Conservation (phyloP, 1,284 basidiomycete species). For the Sanghuangporus baumii region DNA sequence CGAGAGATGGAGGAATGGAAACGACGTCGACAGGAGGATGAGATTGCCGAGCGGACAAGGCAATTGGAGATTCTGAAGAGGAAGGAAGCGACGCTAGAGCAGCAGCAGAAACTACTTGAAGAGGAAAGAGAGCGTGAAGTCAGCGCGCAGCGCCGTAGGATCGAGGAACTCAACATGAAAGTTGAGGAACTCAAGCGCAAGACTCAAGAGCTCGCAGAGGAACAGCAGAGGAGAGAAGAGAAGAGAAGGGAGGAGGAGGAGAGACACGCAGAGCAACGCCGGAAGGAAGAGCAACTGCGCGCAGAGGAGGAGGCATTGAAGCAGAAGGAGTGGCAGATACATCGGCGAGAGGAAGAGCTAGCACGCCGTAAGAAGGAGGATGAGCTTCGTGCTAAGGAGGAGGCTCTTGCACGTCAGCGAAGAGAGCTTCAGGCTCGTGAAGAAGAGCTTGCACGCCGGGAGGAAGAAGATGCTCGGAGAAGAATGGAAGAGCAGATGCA, state of each 20-base stretch:
- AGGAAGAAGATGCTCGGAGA: constrained; percentile 11
- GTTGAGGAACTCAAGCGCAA: constrained; percentile 2
- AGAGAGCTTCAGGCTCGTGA: constrained; percentile 10
- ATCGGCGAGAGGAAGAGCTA: constrained; percentile 10
- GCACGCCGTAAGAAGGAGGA: constrained; percentile 5
- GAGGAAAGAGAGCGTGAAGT: neutral
- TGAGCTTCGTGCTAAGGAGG: constrained; percentile 9
- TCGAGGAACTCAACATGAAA: neutral
- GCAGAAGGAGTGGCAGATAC: constrained; percentile 4
- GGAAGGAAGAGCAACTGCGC: constrained; percentile 4
- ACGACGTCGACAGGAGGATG: neutral
- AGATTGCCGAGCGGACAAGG: constrained; percentile 1
- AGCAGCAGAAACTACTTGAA: neutral
- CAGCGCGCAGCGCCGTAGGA: neutral
- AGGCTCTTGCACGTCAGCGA: constrained; percentile 5
- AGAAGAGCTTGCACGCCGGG: constrained; percentile 11
- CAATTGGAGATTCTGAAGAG: neutral
- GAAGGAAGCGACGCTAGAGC: neutral
- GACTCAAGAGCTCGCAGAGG: neutral
- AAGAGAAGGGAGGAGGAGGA: constrained; percentile 1
- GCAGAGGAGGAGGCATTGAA: constrained; percentile 8
- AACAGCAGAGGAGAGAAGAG: neutral
- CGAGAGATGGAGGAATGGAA: constrained; percentile 2
- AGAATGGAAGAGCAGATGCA: neutral
- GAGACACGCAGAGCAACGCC: neutral